Conservation (phyloP, 345 rosid genomes). For the Populus deltoides region DNA sequence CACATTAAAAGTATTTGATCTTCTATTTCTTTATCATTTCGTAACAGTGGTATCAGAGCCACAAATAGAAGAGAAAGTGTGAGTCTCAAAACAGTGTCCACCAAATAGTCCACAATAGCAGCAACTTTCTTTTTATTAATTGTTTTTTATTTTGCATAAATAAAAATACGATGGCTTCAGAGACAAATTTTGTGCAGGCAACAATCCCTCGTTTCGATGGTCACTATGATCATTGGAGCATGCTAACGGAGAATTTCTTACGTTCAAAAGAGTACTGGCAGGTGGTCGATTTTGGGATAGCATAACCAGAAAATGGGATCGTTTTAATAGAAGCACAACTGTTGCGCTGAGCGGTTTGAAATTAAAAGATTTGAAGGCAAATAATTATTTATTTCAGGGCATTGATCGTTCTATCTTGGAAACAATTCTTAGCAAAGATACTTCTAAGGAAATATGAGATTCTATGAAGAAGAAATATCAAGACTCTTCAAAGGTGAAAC, state of each 20-base stretch:
- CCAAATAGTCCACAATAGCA: too few relatives aligned
- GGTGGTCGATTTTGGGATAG: not conserved
- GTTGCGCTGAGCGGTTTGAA: not conserved
- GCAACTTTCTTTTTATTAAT: not conserved
- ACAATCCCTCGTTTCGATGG: not conserved
- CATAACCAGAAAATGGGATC: not conserved
- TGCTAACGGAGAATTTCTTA: not conserved
- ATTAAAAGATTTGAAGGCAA: not conserved
- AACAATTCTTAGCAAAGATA: not conserved
- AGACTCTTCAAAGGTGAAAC: not conserved
- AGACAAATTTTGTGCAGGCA: not conserved
- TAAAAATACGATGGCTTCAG: not conserved
- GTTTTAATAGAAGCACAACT: not conserved
- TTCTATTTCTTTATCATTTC: too few relatives aligned
- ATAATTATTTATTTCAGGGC: not conserved
- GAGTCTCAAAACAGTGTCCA: too few relatives aligned
- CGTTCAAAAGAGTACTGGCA: not conserved
- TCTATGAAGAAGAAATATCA: not conserved
- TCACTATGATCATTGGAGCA: constrained; percentile 5
- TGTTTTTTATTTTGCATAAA: not conserved
- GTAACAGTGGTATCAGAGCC: not conserved
- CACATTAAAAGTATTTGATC: too few relatives aligned
- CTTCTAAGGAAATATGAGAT: not conserved
- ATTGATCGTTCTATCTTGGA: not conserved
- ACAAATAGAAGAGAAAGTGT: not conserved